A percentile compares a stretch with the other conserved stretches of the same genome.
Evolutionary conservation across 2,329 filamentous ascomycete genomes (phyloP).

Genomic region (Ophiostoma ulmi): DNA sequence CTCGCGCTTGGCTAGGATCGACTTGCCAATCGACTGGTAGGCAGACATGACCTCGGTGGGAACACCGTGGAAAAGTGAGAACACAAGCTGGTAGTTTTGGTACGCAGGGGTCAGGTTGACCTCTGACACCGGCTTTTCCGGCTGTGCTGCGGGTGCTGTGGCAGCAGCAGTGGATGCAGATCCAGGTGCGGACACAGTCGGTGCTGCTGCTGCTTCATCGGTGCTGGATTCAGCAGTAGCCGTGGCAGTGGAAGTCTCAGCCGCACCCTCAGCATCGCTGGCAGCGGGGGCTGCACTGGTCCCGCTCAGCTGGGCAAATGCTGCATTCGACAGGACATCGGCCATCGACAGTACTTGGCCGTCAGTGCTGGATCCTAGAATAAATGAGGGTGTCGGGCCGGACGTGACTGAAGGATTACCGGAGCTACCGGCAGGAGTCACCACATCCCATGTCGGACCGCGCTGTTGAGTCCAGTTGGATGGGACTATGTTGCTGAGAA

Average conservation of each 20-base stretch:
- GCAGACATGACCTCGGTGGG: constrained; percentile 77
- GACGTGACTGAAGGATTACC: not conserved
- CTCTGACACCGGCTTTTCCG: constrained; percentile 42
- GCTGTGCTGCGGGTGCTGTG: not conserved
- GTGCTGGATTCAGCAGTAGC: not conserved
- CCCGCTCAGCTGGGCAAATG: not conserved
- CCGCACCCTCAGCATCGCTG: not conserved
- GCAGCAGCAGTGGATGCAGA: not conserved
- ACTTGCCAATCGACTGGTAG: constrained; percentile 78
- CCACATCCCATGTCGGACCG: constrained; percentile 16
- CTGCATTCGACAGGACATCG: constrained; percentile 13
- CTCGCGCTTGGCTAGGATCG: constrained; percentile 68
- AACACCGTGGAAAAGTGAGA: constrained; percentile 71
- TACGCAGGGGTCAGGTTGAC: constrained; percentile 41
- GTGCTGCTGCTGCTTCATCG: not conserved
- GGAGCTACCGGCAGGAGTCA: not conserved
- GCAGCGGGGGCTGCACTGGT: not conserved
- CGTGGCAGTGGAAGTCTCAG: not conserved
- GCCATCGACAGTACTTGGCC: not conserved
- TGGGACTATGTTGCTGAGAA: constrained; percentile 68
- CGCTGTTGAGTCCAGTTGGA: constrained; percentile 52
- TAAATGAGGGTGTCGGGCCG: not conserved
- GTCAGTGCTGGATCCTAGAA: constrained; percentile 5
- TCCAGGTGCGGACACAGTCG: not conserved
- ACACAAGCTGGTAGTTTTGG: constrained; percentile 72